phyloP scores from a whole-genome alignment of 768 basidiomycete species.

The Vishniacozyma victoriae region DNA sequence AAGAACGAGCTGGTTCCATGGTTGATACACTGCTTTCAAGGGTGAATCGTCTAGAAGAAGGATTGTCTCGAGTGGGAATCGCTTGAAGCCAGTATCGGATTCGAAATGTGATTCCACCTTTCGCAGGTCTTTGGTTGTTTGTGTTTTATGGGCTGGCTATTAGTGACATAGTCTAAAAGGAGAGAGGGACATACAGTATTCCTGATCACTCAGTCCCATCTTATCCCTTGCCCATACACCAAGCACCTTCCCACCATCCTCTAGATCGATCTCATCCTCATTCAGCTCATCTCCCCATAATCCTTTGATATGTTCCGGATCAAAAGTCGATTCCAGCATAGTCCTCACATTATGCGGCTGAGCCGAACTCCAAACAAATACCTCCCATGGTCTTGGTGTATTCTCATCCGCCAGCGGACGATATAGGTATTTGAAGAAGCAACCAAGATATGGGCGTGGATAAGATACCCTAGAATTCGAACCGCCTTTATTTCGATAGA shows the following conservation, averaged over 20 bases:
- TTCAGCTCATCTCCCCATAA: constrained; percentile 22
- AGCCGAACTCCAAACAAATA: constrained; percentile 44
- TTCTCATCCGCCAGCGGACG: constrained; percentile 7
- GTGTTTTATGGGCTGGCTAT: constrained; percentile 25
- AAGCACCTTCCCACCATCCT: constrained; percentile 34
- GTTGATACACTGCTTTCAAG: constrained; percentile 39
- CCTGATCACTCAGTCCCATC: constrained; percentile 27
- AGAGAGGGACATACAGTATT: constrained; percentile 30
- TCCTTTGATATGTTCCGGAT: constrained; percentile 20
- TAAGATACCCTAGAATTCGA: constrained; percentile 6
- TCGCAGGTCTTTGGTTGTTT: constrained; percentile 42
- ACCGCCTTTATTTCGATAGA: constrained; percentile 22
- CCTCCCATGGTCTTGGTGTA: constrained; percentile 33
- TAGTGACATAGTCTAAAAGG: neutral
- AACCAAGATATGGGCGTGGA: constrained; percentile 37
- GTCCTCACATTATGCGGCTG: constrained; percentile 41
- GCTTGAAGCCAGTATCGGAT: neutral
- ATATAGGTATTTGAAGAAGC: constrained; percentile 40
- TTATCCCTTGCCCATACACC: constrained; percentile 44
- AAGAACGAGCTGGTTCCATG: constrained; percentile 44
- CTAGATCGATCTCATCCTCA: constrained; percentile 3
- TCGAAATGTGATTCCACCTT: constrained; percentile 29
- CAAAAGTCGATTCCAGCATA: constrained; percentile 40
- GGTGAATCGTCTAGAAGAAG: constrained; percentile 44
- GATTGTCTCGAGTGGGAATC: constrained; percentile 23